phyloP scores from a whole-genome alignment of 1,139 yeast genomes.

The Debaryomyces sp. region DNA sequence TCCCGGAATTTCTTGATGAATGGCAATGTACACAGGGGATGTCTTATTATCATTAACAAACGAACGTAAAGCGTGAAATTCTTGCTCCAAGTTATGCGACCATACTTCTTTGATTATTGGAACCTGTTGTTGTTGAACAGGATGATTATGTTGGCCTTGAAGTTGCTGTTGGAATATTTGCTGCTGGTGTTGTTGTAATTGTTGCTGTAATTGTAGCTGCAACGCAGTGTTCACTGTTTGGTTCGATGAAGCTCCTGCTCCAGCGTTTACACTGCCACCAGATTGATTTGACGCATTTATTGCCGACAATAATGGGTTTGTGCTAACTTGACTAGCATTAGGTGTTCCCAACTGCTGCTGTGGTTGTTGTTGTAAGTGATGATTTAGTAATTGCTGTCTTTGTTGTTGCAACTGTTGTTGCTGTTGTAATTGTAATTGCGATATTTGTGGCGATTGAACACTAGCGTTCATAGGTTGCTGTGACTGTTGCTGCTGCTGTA shows the following conservation, averaged over 20 bases:
- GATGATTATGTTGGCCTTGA: constrained; percentile 18
- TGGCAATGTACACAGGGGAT: constrained; percentile 62
- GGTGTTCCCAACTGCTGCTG: constrained; percentile 26
- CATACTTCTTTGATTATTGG: constrained; percentile 74
- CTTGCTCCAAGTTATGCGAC: constrained; percentile 81
- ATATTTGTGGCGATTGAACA: constrained; percentile 42
- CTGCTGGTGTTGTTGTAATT: constrained; percentile 19
- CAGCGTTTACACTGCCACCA: constrained; percentile 14
- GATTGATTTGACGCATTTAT: constrained; percentile 22
- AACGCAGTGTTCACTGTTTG: constrained; percentile 32
- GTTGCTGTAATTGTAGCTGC: constrained; percentile 34
- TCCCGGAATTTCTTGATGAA: constrained; percentile 94
- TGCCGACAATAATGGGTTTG: constrained; percentile 43
- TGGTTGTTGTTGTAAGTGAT: constrained; percentile 33
- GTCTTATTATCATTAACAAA: constrained; percentile 66
- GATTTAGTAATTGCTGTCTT: constrained; percentile 41
- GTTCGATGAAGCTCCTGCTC: constrained; percentile 12
- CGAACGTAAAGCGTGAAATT: constrained; percentile 73
- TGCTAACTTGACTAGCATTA: constrained; percentile 19
- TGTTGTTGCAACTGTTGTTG: constrained; percentile 42
- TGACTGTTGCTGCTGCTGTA: constrained; percentile 35
- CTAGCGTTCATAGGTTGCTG: constrained; percentile 25
- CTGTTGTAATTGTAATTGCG: constrained; percentile 38
- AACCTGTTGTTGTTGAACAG: constrained; percentile 22
- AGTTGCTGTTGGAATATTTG: constrained; percentile 23